Evolutionary conservation across 116 monocot genomes (phyloP), one percentile per base, ranked within the genome.

Genomic region (Cymodocea nodosa): DNA sequence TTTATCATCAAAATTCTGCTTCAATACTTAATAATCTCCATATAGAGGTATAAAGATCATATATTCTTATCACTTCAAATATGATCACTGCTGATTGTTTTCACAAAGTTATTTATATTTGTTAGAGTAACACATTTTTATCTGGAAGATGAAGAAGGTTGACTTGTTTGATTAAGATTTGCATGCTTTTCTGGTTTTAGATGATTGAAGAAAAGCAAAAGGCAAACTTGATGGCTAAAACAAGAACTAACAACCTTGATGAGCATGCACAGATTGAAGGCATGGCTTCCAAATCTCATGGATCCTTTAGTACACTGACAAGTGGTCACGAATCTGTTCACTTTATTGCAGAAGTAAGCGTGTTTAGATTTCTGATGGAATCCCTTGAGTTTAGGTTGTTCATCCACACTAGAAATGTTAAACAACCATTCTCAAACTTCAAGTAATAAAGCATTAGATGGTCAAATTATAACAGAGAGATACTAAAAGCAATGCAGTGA

Each of bases 1-100:
- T 64, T 62, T 97, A 91, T 70, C 91, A 97, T 88, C 76, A 88
- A 70, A 85, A 76, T 71, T 78, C 66, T 69, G 73, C 81, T 59
- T 69, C 62, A 30, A 77, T 86, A 60, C 70, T 98, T 57, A 82
- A 86, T 54, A 78, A 85, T 35, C 89, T 92, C 61, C 80, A 86
- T 70, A 67, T 56, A 63, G 75, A 85, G 84, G 89, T 89, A 70
- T 24, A 14, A 48, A n/a, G 30, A 12, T 20, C 5, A 5, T 16
- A 54, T 5, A 16, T 16, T 54, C 15, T 16, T 54, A 18, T 12
- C 17, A 16, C 54, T 11, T 44, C 11, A 44, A 44, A 44, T 44
- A 8, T 44, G 44, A 44, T 44, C 11, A 8, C 9, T 44, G 44
- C 44, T 44, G 11, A 44, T 3, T 44, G 44, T 44, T 44, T 44